Evolutionary conservation across 2,329 filamentous ascomycete species (phyloP).

Genomic region (Trichoderma sp.): DNA sequence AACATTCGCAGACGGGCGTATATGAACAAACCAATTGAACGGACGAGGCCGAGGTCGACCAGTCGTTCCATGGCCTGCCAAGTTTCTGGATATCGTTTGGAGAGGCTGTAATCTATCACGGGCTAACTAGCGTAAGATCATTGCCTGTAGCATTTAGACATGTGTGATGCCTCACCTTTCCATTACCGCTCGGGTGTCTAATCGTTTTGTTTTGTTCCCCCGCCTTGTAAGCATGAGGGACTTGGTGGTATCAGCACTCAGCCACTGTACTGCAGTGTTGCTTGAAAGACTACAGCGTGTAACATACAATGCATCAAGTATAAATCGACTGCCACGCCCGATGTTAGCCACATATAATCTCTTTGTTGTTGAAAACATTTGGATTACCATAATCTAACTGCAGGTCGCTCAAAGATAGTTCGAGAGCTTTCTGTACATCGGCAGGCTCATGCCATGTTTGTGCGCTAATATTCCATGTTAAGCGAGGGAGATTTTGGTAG

Average conservation of each 20-base stretch:
- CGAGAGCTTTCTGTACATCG: background rate
- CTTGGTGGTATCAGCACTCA: background rate
- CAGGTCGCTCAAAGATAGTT: background rate
- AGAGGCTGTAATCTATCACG: slow-evolving; percentile 4
- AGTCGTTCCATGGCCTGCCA: slow-evolving; percentile 8
- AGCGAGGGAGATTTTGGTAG: background rate
- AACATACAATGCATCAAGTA: slow-evolving; percentile 14
- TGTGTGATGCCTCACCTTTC: background rate
- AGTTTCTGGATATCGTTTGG: slow-evolving; percentile 5
- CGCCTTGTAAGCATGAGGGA: slow-evolving; percentile 15
- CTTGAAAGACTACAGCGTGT: background rate
- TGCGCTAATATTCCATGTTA: background rate
- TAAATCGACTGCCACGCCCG: background rate
- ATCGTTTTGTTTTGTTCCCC: slow-evolving; percentile 3
- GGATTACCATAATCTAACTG: slow-evolving; percentile 1
- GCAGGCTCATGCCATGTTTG: slow-evolving; percentile 13
- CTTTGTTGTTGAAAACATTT: background rate
- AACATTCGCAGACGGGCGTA: rapidly evolving
- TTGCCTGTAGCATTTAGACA: background rate
- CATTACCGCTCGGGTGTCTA: slow-evolving; percentile 8
- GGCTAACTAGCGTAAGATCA: background rate
- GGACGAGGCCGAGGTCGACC: background rate
- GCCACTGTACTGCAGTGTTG: background rate
- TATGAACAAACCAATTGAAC: background rate
- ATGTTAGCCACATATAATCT: background rate